Conservation (phyloP, 352 stramenopile genomes). For the Halophytophthora batemanensis region DNA sequence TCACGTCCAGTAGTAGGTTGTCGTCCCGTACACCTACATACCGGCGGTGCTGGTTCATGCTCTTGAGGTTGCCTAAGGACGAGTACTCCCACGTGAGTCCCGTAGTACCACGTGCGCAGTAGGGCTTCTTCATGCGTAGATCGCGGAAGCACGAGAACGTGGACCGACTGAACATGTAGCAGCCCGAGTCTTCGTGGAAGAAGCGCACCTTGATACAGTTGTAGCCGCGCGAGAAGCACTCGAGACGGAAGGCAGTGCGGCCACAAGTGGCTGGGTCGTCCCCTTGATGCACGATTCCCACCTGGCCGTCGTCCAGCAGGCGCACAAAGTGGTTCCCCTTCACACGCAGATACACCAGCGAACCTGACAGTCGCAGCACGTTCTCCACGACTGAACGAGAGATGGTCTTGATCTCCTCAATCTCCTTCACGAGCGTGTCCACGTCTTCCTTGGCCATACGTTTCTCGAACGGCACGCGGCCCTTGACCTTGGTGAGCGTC, state of each 20-base stretch:
- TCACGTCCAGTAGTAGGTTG: slow-evolving; percentile 74
- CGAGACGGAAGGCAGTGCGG: slow-evolving; percentile 66
- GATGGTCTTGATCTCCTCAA: slow-evolving; percentile 73
- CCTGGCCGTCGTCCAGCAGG: slow-evolving; percentile 43
- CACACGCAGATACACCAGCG: slow-evolving; percentile 66
- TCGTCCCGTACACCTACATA: slow-evolving; percentile 80
- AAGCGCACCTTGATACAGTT: slow-evolving; percentile 88
- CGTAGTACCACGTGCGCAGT: slow-evolving; percentile 51
- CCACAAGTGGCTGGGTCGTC: slow-evolving; percentile 43
- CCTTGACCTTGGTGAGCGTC: slow-evolving; percentile 65
- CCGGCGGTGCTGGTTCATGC: slow-evolving; percentile 87
- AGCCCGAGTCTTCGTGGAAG: slow-evolving; percentile 56
- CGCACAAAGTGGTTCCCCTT: slow-evolving; percentile 67
- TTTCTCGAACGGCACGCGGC: slow-evolving; percentile 79
- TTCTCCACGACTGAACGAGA: slow-evolving; percentile 66
- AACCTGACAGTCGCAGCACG: slow-evolving; percentile 58
- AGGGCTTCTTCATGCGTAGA: slow-evolving; percentile 73
- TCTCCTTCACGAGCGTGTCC: slow-evolving; percentile 60
- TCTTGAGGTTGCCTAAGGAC: slow-evolving; percentile 75
- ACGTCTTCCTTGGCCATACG: slow-evolving; percentile 72
- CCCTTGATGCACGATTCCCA: slow-evolving; percentile 49
- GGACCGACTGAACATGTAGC: slow-evolving; percentile 83
- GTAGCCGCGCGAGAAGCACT: slow-evolving; percentile 78
- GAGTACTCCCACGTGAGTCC: slow-evolving; percentile 83
- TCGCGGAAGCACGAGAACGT: slow-evolving; percentile 86